Base-by-base conservation (phyloP, 2,329 filamentous ascomycete genomes). In the Ophiostoma australiae region DNA sequence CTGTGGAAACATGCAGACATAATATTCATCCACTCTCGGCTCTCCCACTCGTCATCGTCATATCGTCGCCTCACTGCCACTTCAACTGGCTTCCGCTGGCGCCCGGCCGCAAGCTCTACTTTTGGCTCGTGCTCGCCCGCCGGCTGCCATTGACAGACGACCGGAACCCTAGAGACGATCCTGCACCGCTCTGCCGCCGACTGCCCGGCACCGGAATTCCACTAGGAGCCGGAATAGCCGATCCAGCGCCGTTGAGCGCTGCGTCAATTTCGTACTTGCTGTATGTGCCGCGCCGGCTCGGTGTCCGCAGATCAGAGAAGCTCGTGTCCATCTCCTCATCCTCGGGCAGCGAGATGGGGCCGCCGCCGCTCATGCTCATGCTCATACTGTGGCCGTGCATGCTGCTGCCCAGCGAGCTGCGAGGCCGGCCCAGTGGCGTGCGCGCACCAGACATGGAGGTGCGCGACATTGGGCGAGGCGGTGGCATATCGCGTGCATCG, bases 371-470 rank as follows among this genome's bases (percentile, higher is more conserved):
- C 15, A 86, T 81, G 74, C 84, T 86, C 77, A 89, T 82, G 76
- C 86, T 89, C 69, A 84, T 80, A 15, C 86, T 86, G 74, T 87
- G 84, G 4, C 85, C 66, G 37, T 67, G 66, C 13, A 85, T 80
- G 73, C 86, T 88, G 70, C 90, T 86, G 71, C 87, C 87, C 74
- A 94, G 82, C 17, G 91, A 93, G 68, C 90, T 92, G 68, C 90
- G 85, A 23, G 91, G 90, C 70, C 91, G 87, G 35, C 86, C 87
- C 70, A 92, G 80, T 0, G 91, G 89, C 15, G 90, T 91, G 72
- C 90, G 85, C 10, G 86, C 79, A 6, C 87, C 84, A 4, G 82
- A 81, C 20, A 88, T 78, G 73, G 89, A 91, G 52, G 87, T 83
- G 68, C 90, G 86, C 76, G 89, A 91, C 74, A 87, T 84, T 10